Evolutionary conservation across 1,284 basidiomycete genomes (phyloP), one percentile per base, ranked within the genome.

Genomic region (Pseudozyma hubeiensis): DNA sequence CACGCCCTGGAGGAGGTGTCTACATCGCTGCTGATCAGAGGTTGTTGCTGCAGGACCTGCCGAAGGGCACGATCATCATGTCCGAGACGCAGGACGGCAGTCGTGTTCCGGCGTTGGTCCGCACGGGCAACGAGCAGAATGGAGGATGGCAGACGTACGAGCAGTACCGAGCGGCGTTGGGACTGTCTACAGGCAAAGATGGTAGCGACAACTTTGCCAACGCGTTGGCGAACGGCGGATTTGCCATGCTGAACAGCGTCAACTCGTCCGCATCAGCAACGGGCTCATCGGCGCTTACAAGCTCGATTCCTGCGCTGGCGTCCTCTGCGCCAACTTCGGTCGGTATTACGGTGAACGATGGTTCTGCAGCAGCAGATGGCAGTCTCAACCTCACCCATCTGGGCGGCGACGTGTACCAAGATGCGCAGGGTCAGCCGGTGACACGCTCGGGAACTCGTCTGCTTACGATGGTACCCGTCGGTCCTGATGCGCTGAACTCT

Each of bases 1-100:
- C 76, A 49, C 88, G 91, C 48, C 92, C 92, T 6, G 93, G 93
- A 29, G 91, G 91, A 11, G 93, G 94, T 24, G 90, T 94, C 16
- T 96, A 91, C 77, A 85, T 95, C 47, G 92, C 91, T 1, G 78
- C 80, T n/a, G 72, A 76, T 19, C 52, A 64, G 43, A 64, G 58
- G 13, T 88, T 88, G 16, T 87, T 88, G 76, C 88, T 90, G 62
- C 86, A 87, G 59, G 90, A 90, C 75, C 51, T 92, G 49, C 88
- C 90, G 2, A 87, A 87, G 62, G 91, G 89, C 11, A 88, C 87
- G n/a, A 86, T 92, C 51, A 88, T 92, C 82, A 77, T 87, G 85
- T 64, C 88, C 86, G 52, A 75, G 58, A 64, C 47, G 24, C 86
- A 57, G 86, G 72, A 87, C 31, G 83, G 80, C 19, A 66, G 60